phyloP scores from a whole-genome alignment of 2,329 filamentous ascomycete species.

The Elsinoe perseae region DNA sequence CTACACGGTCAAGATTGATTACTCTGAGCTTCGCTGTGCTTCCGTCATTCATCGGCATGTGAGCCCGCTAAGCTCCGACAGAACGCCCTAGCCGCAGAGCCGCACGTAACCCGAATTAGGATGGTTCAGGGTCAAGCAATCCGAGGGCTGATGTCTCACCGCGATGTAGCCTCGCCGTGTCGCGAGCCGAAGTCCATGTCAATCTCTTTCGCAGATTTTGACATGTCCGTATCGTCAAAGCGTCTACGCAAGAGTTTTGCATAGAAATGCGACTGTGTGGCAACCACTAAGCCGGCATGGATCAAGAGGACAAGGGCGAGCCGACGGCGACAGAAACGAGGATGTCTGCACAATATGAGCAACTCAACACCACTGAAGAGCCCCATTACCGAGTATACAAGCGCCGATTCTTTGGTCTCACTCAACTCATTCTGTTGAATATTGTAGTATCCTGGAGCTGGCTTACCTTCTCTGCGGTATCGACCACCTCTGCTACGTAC shows the following conservation, averaged over 20 bases:
- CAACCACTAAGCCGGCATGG: background rate
- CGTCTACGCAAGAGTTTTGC: background rate
- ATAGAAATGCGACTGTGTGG: background rate
- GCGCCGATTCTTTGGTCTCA: conserved; percentile 79
- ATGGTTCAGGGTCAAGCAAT: background rate
- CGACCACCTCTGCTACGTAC: conserved; percentile 63
- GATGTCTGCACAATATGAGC: conserved; percentile 10
- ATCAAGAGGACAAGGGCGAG: background rate
- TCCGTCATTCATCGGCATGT: conserved; percentile 10
- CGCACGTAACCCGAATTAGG: conserved; percentile 2
- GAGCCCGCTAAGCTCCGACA: background rate
- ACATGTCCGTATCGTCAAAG: no score
- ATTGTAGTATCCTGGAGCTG: conserved; percentile 95
- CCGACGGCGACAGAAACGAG: background rate
- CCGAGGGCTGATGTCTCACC: conserved; percentile 10
- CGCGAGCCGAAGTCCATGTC: no score
- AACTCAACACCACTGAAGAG: background rate
- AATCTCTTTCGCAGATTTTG: no score
- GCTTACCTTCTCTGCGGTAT: conserved; percentile 85
- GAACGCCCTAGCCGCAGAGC: background rate
- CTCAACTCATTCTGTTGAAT: conserved; percentile 79
- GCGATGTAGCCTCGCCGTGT: no score
- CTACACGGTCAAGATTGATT: background rate
- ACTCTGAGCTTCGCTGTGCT: conserved; percentile 9
- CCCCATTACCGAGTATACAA: conserved; percentile 57